Evolutionary conservation across 495 filamentous ascomycete genomes (phyloP).

Genomic region (Cercophora newfieldiana): DNA sequence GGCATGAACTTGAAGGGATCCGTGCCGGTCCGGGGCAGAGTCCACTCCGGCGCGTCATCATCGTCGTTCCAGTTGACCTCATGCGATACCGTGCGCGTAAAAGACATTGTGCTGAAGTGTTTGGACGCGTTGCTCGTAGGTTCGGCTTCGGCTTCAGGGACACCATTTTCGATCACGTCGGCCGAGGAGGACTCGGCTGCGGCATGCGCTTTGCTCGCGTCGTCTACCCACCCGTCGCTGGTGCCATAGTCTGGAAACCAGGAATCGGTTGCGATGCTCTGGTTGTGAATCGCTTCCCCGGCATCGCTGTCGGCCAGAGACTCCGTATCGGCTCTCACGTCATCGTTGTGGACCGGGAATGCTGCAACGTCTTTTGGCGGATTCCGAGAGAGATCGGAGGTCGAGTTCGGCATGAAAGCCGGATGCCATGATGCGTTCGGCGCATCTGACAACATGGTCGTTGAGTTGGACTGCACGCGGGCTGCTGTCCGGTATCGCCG

Average conservation of each 20-base stretch:
- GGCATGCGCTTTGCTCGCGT: conserved; percentile 21
- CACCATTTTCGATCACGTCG: conserved; percentile 2
- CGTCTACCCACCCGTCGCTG: conserved; percentile 32
- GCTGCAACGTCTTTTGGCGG: conserved; percentile 5
- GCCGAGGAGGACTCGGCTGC: conserved; percentile 9
- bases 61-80: conserved; percentile 58
- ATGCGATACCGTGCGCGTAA: conserved; percentile 52
- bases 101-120: conserved; percentile 53
- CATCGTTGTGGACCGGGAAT: background rate
- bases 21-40: conserved; percentile 46
- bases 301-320: conserved; percentile 1
- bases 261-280: conserved; percentile 28
- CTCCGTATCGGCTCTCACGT: background rate
- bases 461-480: conserved; percentile 36
- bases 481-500: conserved; percentile 28
- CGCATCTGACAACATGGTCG: conserved; percentile 43
- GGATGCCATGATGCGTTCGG: conserved; percentile 55
- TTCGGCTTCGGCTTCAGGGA: conserved; percentile 24
- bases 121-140: conserved; percentile 33
- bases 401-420: conserved; percentile 54
- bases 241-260: conserved; percentile 34
- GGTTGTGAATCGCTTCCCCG: conserved; percentile 19
- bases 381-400: conserved; percentile 25
- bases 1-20: conserved; percentile 59
- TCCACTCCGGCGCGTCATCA: conserved; percentile 54